Evolutionary conservation across 176 grass and related monocot genomes (phyloP).

Genomic region (Tillandsia fasciculata): DNA sequence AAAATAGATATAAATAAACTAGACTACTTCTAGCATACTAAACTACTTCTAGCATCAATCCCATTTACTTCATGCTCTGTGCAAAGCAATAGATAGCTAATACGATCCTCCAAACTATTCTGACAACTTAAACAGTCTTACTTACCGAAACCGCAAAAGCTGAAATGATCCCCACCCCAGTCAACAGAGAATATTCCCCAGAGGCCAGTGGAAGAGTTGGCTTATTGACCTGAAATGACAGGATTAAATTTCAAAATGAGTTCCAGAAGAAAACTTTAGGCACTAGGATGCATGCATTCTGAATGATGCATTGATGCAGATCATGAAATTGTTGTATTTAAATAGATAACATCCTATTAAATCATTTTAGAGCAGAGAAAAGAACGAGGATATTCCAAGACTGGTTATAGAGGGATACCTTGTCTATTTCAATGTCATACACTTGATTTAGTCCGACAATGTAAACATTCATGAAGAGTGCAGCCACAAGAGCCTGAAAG

Average conservation of each 20-base stretch:
- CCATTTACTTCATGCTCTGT: no score
- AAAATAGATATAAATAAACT: no score
- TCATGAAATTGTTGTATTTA: background rate
- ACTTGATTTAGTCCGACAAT: constrained; percentile 98
- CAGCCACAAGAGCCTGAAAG: constrained; percentile 56
- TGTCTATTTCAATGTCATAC: constrained; percentile 95
- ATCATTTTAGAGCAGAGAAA: background rate
- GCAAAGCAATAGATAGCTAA: background rate
- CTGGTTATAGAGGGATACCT: constrained; percentile 35
- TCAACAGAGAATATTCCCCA: constrained; percentile 74
- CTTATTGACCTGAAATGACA: constrained; percentile 67
- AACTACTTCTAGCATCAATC: no score
- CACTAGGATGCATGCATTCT: no score
- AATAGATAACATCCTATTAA: background rate
- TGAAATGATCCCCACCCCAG: constrained; percentile 65
- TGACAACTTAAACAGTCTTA: background rate
- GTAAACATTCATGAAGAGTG: constrained; percentile 98
- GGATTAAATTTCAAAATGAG: background rate
- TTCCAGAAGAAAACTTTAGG: background rate
- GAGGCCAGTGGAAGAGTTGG: constrained; percentile 91
- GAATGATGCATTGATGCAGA: background rate
- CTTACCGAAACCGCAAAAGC: constrained; percentile 71
- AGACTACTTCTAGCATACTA: no score
- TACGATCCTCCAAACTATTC: background rate
- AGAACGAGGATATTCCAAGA: constrained; percentile 2